Evolutionary conservation across 768 basidiomycete species (phyloP).

Genomic region (Lactarius vividus): DNA sequence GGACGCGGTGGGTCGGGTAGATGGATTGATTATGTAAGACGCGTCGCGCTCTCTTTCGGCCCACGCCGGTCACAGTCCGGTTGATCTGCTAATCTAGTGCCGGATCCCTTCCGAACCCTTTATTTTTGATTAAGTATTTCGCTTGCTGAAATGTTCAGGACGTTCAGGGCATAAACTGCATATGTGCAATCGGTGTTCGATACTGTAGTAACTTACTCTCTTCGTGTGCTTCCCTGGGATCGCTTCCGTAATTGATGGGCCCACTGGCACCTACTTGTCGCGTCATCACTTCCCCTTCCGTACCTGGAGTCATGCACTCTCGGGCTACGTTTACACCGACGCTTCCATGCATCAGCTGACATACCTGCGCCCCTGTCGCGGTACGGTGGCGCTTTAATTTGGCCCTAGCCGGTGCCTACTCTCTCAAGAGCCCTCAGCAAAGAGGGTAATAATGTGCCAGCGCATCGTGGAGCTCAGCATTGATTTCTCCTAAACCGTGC

Average conservation of each 20-base stretch:
- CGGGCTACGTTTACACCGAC: conserved; percentile 12
- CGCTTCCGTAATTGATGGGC: conserved; percentile 14
- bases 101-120: conserved; percentile 17
- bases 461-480: conserved; percentile 1
- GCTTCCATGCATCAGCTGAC: conserved; percentile 23
- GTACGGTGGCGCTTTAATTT: conserved; percentile 1
- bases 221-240: not conserved
- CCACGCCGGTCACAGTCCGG: conserved; percentile 25
- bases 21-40: conserved; percentile 28
- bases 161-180: not conserved
- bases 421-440: not conserved
- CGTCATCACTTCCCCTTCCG: conserved; percentile 25
- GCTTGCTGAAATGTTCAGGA: not conserved
- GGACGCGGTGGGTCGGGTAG: conserved; percentile 28
- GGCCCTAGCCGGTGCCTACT: not conserved
- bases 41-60: conserved; percentile 28
- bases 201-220: not conserved
- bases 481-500: not conserved
- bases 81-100: conserved; percentile 6
- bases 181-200: not conserved
- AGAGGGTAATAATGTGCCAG: conserved; percentile 10
- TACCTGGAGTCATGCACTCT: conserved; percentile 8
- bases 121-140: not conserved
- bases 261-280: conserved; percentile 21
- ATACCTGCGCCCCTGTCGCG: conserved; percentile 9